phyloP scores from a whole-genome alignment of 345 rosid species.

The Zanthoxylum bungeanum region DNA sequence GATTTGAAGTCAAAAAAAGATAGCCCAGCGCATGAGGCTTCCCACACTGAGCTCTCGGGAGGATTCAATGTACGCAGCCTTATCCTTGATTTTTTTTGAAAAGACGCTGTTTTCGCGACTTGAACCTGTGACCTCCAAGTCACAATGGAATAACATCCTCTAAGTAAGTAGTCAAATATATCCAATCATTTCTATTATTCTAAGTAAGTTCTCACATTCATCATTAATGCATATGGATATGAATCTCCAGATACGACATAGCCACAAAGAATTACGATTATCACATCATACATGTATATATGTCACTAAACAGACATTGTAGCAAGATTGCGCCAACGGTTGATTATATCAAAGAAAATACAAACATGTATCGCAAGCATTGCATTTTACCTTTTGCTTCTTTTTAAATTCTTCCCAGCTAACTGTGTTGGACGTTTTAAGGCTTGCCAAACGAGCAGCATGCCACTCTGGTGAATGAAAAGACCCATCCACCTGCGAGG shows the following conservation, averaged over 20 bases:
- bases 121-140: too few species aligned
- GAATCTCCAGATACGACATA: not conserved
- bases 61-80: too few species aligned
- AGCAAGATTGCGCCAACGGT: not conserved
- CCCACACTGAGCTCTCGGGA: too few species aligned
- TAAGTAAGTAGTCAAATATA: not conserved
- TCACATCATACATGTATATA: not conserved
- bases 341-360: not conserved
- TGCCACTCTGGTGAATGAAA: constrained; percentile 99
- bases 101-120: too few species aligned
- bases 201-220: not conserved
- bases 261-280: not conserved
- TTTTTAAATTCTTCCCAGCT: constrained; percentile 93
- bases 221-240: not conserved
- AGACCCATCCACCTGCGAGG: constrained; percentile 99
- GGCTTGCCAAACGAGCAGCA: constrained; percentile 99
- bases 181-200: not conserved
- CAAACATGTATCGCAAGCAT: not conserved
- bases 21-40: too few species aligned
- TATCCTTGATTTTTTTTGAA: too few species aligned
- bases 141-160: too few species aligned
- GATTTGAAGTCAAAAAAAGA: not conserved
- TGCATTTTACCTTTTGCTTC: constrained; percentile 74
- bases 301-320: not conserved
- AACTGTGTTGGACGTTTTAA: constrained; percentile 83